Base-by-base conservation (phyloP, 176 grass and related monocot species). In the Miscanthus lutarioriparius region DNA sequence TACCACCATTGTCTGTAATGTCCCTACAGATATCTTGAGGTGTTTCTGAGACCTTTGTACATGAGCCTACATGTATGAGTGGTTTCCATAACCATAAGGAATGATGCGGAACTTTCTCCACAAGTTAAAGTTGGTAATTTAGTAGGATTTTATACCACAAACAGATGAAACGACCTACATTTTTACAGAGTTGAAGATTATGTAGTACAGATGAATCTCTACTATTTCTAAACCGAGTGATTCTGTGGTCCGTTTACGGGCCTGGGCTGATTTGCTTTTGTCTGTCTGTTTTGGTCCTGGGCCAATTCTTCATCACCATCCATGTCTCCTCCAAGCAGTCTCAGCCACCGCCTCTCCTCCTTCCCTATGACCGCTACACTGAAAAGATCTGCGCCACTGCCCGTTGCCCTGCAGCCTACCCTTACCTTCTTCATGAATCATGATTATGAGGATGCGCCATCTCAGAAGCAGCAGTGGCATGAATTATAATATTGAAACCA, bases 121-220 rank as follows among this genome's bases (percentile, higher is more conserved):
- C 30, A 73, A n/a, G 8, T n/a, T 47, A 80, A 5, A 74, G 20
- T 22, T 58, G 22, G n/a, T n/a, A 56, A 19, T 32, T 49, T 47
- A 27, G 53, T 64, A 53, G 17, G 41, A 20, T 47, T 53, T 26
- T 53, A 74, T 75, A 28, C 33, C 44, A 41, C 48, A 74, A 67
- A 43, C 26, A 26, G 70, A 87, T 26, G 25, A 75, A 67, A 25
- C 3, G 15, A 13, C 35, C 2, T 28, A 74, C 45, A 54, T 35
- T 74, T 86, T 68, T 49, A 27, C 5, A 8, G 32, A 75, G 58
- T 47, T 4, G 45, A 87, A 33, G 17, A 81, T 44, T 44, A 26
- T 59, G 44, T 74, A 61, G 30, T 30, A 77, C n/a, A 83, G 53
- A 83, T 36, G 2, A 28, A 82, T 77, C 2, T 76, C 20, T 10